These are phyloP conservation scores for Oryza longistaminata DNA, from an alignment of 176 grass and related monocot species.

Conservation along the genomic window DNA sequence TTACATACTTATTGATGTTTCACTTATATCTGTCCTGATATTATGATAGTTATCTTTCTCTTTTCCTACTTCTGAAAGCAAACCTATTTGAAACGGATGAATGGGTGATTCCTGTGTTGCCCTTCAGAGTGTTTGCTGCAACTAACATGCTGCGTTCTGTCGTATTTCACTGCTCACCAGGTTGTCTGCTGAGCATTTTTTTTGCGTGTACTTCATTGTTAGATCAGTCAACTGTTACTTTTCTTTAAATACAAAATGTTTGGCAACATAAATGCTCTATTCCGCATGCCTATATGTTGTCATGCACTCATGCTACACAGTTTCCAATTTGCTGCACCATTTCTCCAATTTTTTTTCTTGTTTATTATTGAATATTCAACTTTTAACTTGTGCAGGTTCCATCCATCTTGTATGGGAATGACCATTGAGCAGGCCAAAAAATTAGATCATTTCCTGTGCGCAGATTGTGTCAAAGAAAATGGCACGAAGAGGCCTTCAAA, in stretches of 20 bases:
- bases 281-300: neutral
- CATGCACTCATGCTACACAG: neutral
- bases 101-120: neutral
- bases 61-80: slow-evolving; percentile 1
- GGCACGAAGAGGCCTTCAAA: slow-evolving; percentile 62
- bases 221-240: neutral
- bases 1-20: neutral
- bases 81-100: neutral
- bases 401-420: slow-evolving; percentile 95
- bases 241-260: neutral
- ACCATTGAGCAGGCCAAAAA: slow-evolving; percentile 90
- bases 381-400: slow-evolving; percentile 61
- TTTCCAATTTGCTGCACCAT: slow-evolving; percentile 30
- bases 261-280: neutral
- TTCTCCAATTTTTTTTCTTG: slow-evolving; percentile 24
- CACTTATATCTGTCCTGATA: neutral
- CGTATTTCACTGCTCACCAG: neutral
- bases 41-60: neutral
- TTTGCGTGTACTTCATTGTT: slow-evolving; percentile 21
- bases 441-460: slow-evolving; percentile 68
- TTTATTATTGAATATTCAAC: slow-evolving; percentile 16
- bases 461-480: slow-evolving; percentile 78
- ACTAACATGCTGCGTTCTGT: neutral
- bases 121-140: neutral
- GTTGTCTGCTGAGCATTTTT: neutral